Evolutionary conservation across 768 basidiomycete genomes (phyloP).

Genomic region (Boletus fagicola): DNA sequence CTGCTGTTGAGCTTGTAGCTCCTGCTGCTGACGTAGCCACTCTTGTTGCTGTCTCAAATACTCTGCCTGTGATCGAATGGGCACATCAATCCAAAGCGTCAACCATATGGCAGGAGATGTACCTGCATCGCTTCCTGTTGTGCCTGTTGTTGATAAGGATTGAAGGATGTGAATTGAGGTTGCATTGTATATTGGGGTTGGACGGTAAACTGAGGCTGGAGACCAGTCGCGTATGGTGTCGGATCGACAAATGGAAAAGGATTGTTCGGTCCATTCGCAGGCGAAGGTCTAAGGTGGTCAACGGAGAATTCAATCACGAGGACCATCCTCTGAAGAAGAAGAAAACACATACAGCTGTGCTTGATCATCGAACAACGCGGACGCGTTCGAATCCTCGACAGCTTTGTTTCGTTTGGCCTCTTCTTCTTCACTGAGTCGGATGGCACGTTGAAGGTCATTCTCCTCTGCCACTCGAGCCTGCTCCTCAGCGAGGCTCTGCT

Average conservation of each 20-base stretch:
- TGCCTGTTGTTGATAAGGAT: slow-evolving; percentile 90
- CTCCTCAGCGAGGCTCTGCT: slow-evolving; percentile 68
- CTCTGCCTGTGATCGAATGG: slow-evolving; percentile 38
- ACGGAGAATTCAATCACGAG: slow-evolving; percentile 1
- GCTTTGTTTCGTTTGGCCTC: slow-evolving; percentile 72
- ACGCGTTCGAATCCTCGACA: slow-evolving; percentile 69
- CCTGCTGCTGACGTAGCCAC: slow-evolving; percentile 66
- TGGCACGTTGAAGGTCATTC: slow-evolving; percentile 77
- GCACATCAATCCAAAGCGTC: not conserved
- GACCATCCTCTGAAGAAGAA: slow-evolving; percentile 1
- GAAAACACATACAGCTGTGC: slow-evolving; percentile 62
- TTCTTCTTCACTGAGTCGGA: slow-evolving; percentile 87
- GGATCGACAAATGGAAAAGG: slow-evolving; percentile 64
- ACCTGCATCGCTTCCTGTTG: slow-evolving; percentile 85
- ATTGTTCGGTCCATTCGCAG: slow-evolving; percentile 40
- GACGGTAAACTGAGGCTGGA: slow-evolving; percentile 72
- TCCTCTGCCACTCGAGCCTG: slow-evolving; percentile 66
- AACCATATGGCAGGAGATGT: not conserved
- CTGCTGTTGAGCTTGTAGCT: slow-evolving; percentile 43
- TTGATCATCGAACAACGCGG: slow-evolving; percentile 82
- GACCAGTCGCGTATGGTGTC: slow-evolving; percentile 53
- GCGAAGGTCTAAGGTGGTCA: slow-evolving; percentile 28
- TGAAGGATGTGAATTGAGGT: slow-evolving; percentile 90
- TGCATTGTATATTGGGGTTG: slow-evolving; percentile 76
- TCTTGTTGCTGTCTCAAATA: slow-evolving; percentile 59